Base-by-base conservation (phyloP, 208 protist species). In the Acanthamoeba lugdunensis region DNA sequence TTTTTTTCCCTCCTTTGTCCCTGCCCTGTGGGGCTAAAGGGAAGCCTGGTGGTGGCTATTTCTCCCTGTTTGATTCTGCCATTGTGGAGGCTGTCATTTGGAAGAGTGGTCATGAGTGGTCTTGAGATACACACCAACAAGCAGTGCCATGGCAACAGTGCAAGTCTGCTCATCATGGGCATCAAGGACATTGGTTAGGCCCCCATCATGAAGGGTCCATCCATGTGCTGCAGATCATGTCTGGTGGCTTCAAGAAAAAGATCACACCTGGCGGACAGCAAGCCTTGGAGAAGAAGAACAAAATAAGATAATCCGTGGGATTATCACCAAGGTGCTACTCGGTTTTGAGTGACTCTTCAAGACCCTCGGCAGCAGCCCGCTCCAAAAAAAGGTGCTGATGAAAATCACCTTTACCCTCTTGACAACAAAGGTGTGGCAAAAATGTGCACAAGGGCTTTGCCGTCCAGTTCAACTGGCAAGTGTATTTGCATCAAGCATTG, bases 321-420 rank as follows among this genome's bases (percentile, higher is more conserved):
- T 73, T 14, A 73, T 73, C 4, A 13, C 65, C 65, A 73, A 73
- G 65, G 65, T 13, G 30, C 50, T 13, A 11, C 50, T 54, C 50
- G 50, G 50, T 4, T 54, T 54, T 54, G 50, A 54, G 50, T 11
- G 11, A 54, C 50, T 54, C 50, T 54, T 54, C 50, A 54, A 54
- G 50, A 54, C 11, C 50, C 50, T 54, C 50, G 7, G 4, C 4
- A 4, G 50, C 50, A 11, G 50, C 50, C 50, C 50, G 50, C 50
- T 54, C 65, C 23, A 4, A 7, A 73, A 8, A 37, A 33, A 33
- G 65, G 23, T 7, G 23, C 65, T 13, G 6, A n/a, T 8, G 65
- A 73, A n/a, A 37, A 13, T 73, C n/a, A 73, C 65, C 65, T 73
- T 73, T 13, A 73, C 65, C 65, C 65, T 73, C 65, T 73, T 73